Evolutionary conservation across 2,329 filamentous ascomycete genomes (phyloP).

Genomic region (Cadophora malorum): DNA sequence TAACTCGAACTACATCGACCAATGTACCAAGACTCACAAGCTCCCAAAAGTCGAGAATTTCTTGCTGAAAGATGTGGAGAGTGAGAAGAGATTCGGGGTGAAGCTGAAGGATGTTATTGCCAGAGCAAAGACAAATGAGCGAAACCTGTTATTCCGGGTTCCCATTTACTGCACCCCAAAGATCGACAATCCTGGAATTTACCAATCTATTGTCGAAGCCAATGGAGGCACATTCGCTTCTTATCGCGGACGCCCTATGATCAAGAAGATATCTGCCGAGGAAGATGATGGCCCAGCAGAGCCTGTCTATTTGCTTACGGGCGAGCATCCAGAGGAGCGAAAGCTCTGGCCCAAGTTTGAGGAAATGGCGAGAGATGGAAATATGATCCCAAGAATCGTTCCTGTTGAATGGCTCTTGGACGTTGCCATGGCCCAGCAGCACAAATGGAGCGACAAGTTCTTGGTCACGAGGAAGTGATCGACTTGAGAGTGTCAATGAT

Average conservation of each 20-base stretch:
- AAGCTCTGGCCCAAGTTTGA: constrained; percentile 81
- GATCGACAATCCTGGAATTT: constrained; percentile 85
- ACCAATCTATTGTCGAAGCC: constrained; percentile 82
- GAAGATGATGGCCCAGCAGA: constrained; percentile 67
- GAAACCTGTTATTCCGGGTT: constrained; percentile 75
- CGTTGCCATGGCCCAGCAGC: constrained; percentile 85
- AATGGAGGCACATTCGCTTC: constrained; percentile 86
- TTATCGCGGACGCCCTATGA: constrained; percentile 74
- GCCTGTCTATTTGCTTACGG: constrained; percentile 84
- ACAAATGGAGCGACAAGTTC: constrained; percentile 71
- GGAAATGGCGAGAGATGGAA: constrained; percentile 77
- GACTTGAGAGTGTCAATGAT: not conserved
- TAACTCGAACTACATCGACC: constrained; percentile 78
- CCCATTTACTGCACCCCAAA: constrained; percentile 84
- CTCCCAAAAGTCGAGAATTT: constrained; percentile 70
- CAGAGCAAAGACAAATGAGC: constrained; percentile 77
- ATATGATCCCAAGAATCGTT: constrained; percentile 83
- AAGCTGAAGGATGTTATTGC: constrained; percentile 70
- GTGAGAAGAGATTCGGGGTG: constrained; percentile 75
- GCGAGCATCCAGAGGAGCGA: constrained; percentile 69
- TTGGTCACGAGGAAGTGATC: constrained; percentile 42
- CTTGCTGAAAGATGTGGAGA: constrained; percentile 71
- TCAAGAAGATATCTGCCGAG: constrained; percentile 66
- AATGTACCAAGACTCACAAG: constrained; percentile 72
- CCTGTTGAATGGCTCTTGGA: constrained; percentile 88